These are phyloP conservation scores for Aureobasidium sp. DNA, from an alignment of 2,329 filamentous ascomycete genomes.

Conservation along the genomic window DNA sequence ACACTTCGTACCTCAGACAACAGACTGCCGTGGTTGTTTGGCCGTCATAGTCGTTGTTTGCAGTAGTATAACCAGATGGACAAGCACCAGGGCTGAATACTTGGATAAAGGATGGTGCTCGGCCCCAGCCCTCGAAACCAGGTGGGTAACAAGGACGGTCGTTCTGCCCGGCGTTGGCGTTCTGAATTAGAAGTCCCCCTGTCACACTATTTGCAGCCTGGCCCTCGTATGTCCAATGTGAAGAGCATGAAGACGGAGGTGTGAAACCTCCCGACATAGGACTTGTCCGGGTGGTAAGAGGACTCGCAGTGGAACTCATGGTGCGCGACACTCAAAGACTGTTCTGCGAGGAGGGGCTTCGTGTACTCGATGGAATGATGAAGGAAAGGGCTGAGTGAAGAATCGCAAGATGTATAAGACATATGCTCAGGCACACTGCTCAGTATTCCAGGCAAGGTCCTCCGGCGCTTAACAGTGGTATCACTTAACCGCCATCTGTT, in stretches of 20 bases:
- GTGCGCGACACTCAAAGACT: neutral
- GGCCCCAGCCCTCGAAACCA: conserved; percentile 14
- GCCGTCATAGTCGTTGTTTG: conserved; percentile 14
- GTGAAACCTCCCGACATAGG: conserved; percentile 18
- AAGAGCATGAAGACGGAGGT: conserved; percentile 17
- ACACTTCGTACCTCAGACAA: conserved; percentile 17
- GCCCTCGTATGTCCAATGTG: conserved; percentile 19
- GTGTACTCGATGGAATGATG: neutral
- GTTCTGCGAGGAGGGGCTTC: too few relatives aligned
- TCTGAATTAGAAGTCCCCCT: conserved; percentile 18
- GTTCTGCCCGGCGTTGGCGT: conserved; percentile 8
- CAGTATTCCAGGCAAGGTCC: neutral
- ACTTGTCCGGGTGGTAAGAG: neutral
- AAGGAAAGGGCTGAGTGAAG: neutral
- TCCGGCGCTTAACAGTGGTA: neutral
- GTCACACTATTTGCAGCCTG: conserved; percentile 13
- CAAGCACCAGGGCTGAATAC: conserved; percentile 22
- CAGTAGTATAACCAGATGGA: conserved; percentile 21
- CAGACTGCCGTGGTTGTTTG: conserved; percentile 21
- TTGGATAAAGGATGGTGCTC: conserved; percentile 9
- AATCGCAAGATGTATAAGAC: too few relatives aligned
- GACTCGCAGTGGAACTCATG: neutral
- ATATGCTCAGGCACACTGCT: neutral
- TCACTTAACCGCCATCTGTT: neutral
- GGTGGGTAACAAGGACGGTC: conserved; percentile 15